Evolutionary conservation across 495 filamentous ascomycete genomes (phyloP), one percentile per base, ranked within the genome.

Genomic region (Lasiosphaeris hirsuta): DNA sequence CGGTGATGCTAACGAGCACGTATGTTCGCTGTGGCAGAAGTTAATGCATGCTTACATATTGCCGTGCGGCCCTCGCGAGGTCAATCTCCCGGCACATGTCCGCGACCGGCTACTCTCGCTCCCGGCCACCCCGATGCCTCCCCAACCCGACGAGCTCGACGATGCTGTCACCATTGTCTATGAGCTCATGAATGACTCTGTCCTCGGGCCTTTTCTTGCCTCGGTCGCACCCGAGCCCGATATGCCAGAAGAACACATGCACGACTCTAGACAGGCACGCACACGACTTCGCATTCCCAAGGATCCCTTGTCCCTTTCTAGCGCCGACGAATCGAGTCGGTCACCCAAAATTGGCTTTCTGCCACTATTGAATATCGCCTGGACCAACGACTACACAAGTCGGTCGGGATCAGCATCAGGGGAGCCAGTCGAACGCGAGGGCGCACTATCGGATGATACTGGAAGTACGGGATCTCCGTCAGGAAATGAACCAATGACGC

Each of bases 161-260:
- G 78, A 86, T n/a, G 94, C 94, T n/a, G 90, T 94, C 14, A 81
- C 85, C 55, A 93, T 95, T 51, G 88, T 96, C 13, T 90, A 92
- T 68, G 93, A 97, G 56, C 75, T 99, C 57, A 97, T 99, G 90
- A 92, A 97, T 65, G 94, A 97, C 63, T 96, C 90, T 3, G 90
- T 97, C 3, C 77, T 94, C 34, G 86, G 90, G 0, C 88, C 90
- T 0, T 95, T 94, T 68, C 75, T 94, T 15, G 90, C 90, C 63
- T 81, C 79, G 6, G 73, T 80, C 52, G 62, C 74, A 34, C 60
- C 74, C 49, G 62, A 68, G 18, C 58, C 69, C 15, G 52, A 69
- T 14, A 42, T 65, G 33, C 23, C 50, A 33, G 61, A 68, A 48
- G 61, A 74, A 41, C 60, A 69, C 48, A 35, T 72, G 63, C 72